These are phyloP conservation scores for Leonotis leonurus DNA, from an alignment of 257 asterid species.

Conservation along the genomic window DNA sequence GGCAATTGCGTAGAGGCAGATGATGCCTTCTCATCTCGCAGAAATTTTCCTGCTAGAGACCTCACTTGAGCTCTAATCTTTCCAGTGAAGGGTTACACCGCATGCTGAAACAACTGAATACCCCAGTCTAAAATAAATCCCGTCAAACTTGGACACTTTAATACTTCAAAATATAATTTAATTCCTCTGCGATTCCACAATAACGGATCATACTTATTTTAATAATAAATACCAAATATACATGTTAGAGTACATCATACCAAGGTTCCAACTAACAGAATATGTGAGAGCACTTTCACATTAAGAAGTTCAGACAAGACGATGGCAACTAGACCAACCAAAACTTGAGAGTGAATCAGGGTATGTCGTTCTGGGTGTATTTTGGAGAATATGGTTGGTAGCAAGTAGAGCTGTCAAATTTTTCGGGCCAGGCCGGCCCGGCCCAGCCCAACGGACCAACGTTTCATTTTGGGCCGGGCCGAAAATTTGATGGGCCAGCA, in stretches of 20 bases:
- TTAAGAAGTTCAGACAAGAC: constrained; percentile 71
- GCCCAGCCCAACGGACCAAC: too few relatives aligned
- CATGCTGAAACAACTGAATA: constrained; percentile 90
- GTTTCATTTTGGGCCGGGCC: too few relatives aligned
- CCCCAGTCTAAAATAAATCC: constrained; percentile 57
- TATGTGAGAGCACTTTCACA: constrained; percentile 74
- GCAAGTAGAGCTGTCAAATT: too few relatives aligned
- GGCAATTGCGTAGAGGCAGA: constrained; percentile 51
- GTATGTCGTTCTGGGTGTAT: constrained; percentile 71
- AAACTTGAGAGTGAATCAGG: constrained; percentile 73
- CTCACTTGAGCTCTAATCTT: constrained; percentile 39
- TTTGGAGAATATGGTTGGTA: constrained; percentile 67
- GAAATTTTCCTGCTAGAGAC: constrained; percentile 37
- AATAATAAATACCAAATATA: neutral
- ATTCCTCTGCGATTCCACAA: neutral
- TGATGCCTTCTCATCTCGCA: constrained; percentile 50
- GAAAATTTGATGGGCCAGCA: too few relatives aligned
- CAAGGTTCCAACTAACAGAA: constrained; percentile 84
- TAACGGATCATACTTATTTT: neutral
- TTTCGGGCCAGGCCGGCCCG: too few relatives aligned
- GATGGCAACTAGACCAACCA: constrained; percentile 80
- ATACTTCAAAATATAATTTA: neutral
- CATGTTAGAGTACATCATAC: constrained; percentile 32
- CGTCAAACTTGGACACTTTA: neutral
- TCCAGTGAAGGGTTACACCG: constrained; percentile 73